Conservation (phyloP, 495 filamentous ascomycete species). For the Penicillium flavigenum region DNA sequence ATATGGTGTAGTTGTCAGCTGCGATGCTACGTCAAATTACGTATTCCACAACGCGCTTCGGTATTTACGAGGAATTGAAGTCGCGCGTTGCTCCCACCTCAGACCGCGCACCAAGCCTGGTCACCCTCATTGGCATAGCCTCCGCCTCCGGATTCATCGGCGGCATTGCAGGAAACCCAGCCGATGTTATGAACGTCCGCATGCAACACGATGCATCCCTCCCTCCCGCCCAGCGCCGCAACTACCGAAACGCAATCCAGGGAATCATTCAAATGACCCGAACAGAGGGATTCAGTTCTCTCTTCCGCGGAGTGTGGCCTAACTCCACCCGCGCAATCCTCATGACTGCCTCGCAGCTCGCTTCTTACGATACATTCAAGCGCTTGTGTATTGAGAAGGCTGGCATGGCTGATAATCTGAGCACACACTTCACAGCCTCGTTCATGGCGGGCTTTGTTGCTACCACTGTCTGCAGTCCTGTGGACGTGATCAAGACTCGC, state of each 20-base stretch:
- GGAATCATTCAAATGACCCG: slow-evolving; percentile 80
- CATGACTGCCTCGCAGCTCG: slow-evolving; percentile 91
- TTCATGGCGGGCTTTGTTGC: slow-evolving; percentile 90
- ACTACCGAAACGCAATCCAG: slow-evolving; percentile 87
- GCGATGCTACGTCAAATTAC: slow-evolving; percentile 88
- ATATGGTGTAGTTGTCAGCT: slow-evolving; percentile 67
- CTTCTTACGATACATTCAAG: slow-evolving; percentile 92
- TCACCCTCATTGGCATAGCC: slow-evolving; percentile 75
- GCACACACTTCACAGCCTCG: slow-evolving; percentile 83
- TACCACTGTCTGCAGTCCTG: slow-evolving; percentile 90
- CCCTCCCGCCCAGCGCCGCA: slow-evolving; percentile 67
- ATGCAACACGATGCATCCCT: slow-evolving; percentile 96
- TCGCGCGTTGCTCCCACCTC: slow-evolving; percentile 49
- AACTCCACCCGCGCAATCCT: slow-evolving; percentile 86
- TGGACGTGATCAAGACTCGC: slow-evolving; percentile 96
- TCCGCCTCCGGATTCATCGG: slow-evolving; percentile 83
- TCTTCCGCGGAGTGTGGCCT: slow-evolving; percentile 90
- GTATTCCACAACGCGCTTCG: slow-evolving; percentile 90
- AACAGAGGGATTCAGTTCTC: slow-evolving; percentile 67
- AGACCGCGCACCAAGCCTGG: slow-evolving; percentile 54
- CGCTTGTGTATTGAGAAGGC: slow-evolving; percentile 63
- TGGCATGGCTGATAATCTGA: slow-evolving; percentile 70
- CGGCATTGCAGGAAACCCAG: slow-evolving; percentile 87
- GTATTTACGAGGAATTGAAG: slow-evolving; percentile 93
- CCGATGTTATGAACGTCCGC: slow-evolving; percentile 94